Evolutionary conservation across 768 basidiomycete genomes (phyloP).

Genomic region (Pleurotus salmoneostramineus): DNA sequence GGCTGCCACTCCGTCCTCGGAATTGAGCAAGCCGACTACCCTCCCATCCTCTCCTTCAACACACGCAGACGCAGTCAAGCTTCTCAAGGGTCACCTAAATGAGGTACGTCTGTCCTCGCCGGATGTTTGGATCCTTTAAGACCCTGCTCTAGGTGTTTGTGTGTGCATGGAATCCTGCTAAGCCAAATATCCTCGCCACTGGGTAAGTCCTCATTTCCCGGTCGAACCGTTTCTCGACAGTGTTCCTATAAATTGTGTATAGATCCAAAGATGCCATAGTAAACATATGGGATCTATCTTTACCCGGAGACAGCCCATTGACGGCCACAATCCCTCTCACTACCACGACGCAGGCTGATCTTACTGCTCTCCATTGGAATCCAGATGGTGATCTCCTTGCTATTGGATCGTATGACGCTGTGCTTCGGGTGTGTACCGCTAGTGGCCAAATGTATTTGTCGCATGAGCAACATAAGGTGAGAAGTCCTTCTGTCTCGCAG

Average conservation of each 20-base stretch:
- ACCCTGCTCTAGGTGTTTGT: constrained; percentile 62
- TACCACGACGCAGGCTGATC: constrained; percentile 47
- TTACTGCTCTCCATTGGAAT: constrained; percentile 80
- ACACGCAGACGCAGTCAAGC: constrained; percentile 36
- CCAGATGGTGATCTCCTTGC: constrained; percentile 69
- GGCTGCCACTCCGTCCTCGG: constrained; percentile 17
- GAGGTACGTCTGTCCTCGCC: constrained; percentile 35
- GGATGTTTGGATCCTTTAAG: background rate
- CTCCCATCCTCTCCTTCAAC: constrained; percentile 13
- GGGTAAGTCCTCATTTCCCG: constrained; percentile 41
- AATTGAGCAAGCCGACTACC: background rate
- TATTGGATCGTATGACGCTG: constrained; percentile 72
- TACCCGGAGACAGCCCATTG: constrained; percentile 23
- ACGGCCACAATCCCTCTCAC: constrained; percentile 34
- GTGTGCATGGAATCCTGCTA: constrained; percentile 72
- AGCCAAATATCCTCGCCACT: constrained; percentile 58
- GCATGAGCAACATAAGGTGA: constrained; percentile 63
- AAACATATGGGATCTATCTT: constrained; percentile 60
- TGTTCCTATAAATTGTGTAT: background rate
- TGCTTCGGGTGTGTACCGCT: constrained; percentile 63
- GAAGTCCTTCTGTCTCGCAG: constrained; percentile 13
- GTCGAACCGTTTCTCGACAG: constrained; percentile 9
- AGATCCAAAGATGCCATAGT: constrained; percentile 78
- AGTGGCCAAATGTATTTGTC: constrained; percentile 62
- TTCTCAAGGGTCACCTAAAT: constrained; percentile 56